These are phyloP conservation scores for Colletotrichum somersetense DNA, from an alignment of 2,329 filamentous ascomycete species.

Conservation along the genomic window DNA sequence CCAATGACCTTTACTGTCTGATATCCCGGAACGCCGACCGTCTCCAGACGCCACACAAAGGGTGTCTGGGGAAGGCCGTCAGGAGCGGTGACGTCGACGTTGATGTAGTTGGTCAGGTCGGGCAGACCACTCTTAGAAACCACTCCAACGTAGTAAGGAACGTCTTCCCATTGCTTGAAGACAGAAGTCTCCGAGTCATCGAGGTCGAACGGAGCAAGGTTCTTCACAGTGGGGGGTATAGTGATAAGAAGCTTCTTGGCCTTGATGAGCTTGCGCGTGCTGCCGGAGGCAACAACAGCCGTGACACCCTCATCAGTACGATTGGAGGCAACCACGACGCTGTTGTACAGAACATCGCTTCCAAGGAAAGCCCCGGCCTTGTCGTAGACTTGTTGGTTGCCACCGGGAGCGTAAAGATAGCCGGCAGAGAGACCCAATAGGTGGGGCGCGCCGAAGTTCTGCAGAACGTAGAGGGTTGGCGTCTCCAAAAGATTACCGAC, in stretches of 20 bases:
- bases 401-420: conserved; percentile 45
- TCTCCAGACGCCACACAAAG: conserved; percentile 42
- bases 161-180: conserved; percentile 42
- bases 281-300: conserved; percentile 47
- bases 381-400: conserved; percentile 48
- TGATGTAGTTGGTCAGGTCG: conserved; percentile 38
- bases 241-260: conserved; percentile 51
- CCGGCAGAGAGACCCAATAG: conserved; percentile 51
- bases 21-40: conserved; percentile 42
- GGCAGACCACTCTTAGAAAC: conserved; percentile 32
- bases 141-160: conserved; percentile 36
- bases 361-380: conserved; percentile 47
- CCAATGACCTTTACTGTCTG: conserved; percentile 44
- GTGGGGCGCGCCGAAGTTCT: conserved; percentile 48
- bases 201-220: conserved; percentile 47
- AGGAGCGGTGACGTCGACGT: conserved; percentile 39
- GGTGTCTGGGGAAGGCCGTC: conserved; percentile 34
- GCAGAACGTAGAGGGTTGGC: conserved; percentile 56
- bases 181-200: conserved; percentile 44
- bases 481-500: conserved; percentile 55
- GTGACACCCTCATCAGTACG: conserved; percentile 41
- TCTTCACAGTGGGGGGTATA: conserved; percentile 45
- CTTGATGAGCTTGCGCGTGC: conserved; percentile 47
- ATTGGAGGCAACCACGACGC: conserved; percentile 43
- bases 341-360: conserved; percentile 47